Conservation (phyloP, 1,284 basidiomycete species). For the Stygiomarasmius scandens region DNA sequence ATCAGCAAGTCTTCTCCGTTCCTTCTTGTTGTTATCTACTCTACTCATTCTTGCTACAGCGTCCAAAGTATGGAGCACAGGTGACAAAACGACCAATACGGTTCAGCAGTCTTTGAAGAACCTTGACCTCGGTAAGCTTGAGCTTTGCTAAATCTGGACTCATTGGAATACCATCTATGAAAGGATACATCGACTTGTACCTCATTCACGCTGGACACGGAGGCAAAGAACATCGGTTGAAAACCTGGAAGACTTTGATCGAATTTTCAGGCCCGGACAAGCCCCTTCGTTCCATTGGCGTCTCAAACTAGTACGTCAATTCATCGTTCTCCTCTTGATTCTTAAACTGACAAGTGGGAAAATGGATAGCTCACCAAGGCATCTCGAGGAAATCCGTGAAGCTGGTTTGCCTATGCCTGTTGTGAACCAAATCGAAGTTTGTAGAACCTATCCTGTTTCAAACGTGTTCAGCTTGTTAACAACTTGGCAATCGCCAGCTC, state of each 20-base stretch:
- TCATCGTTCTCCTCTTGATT: too few species aligned
- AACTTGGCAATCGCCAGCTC: slow-evolving; percentile 54
- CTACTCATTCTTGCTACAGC: slow-evolving; percentile 55
- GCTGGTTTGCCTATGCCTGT: slow-evolving; percentile 66
- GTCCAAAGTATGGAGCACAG: slow-evolving; percentile 38
- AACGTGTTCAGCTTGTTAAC: too few species aligned
- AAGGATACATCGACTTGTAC: slow-evolving; percentile 44
- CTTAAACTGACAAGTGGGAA: too few species aligned
- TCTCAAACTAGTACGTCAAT: slow-evolving; percentile 68
- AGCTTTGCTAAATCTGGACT: too few species aligned
- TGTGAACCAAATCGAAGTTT: slow-evolving; percentile 84
- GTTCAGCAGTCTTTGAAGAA: slow-evolving; percentile 58
- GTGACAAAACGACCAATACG: slow-evolving; percentile 55
- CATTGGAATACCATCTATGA: too few species aligned
- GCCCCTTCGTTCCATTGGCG: slow-evolving; percentile 65
- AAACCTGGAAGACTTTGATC: slow-evolving; percentile 62
- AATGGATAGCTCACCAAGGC: slow-evolving; percentile 66
- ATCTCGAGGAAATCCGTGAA: slow-evolving; percentile 73
- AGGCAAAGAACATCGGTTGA: slow-evolving; percentile 59
- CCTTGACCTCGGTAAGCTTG: slow-evolving; percentile 52
- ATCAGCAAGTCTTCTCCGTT: slow-evolving; percentile 25
- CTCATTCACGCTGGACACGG: slow-evolving; percentile 73
- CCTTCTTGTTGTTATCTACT: background rate
- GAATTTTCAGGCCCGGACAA: slow-evolving; percentile 64
- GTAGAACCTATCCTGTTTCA: background rate